Conservation (phyloP, 2,329 filamentous ascomycete genomes). For the Aureobasidium leucospermi region DNA sequence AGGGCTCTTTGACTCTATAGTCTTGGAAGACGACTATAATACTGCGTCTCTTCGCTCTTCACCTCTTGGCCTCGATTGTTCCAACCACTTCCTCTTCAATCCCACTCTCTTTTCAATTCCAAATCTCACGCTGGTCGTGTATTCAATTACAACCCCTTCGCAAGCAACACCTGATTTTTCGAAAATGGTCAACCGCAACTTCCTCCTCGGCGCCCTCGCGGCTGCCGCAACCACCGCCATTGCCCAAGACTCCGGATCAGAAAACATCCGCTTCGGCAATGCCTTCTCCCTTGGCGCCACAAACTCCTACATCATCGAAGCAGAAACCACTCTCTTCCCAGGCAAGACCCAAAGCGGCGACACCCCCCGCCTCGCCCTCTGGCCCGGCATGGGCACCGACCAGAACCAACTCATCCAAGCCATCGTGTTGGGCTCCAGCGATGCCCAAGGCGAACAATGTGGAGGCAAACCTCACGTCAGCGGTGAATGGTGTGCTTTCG, state of each 20-base stretch:
- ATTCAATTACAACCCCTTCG: background rate
- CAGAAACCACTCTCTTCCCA: slow-evolving; percentile 38
- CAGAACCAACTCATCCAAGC: slow-evolving; percentile 43
- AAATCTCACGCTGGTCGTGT: background rate
- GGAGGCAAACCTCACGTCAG: background rate
- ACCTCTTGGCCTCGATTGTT: background rate
- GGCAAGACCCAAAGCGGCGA: slow-evolving; percentile 33
- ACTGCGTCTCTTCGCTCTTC: background rate
- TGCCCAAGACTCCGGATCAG: background rate
- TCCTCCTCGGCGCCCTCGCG: background rate
- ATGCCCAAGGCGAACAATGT: slow-evolving; percentile 5
- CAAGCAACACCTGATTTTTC: background rate
- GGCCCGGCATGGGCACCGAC: slow-evolving; percentile 44
- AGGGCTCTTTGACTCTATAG: background rate
- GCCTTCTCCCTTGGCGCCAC: slow-evolving; percentile 6
- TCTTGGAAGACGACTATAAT: background rate
- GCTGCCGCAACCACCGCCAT: background rate
- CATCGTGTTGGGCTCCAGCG: slow-evolving; percentile 22
- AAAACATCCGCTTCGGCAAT: slow-evolving; percentile 8
- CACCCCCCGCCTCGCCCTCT: slow-evolving; percentile 35
- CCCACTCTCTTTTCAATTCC: background rate
- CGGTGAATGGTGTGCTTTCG: slow-evolving; percentile 13
- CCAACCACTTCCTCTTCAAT: background rate
- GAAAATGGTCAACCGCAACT: slow-evolving; percentile 1
- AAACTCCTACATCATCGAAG: slow-evolving; percentile 37